phyloP scores from a whole-genome alignment of 495 filamentous ascomycete species.

The Rhypophila decipiens region DNA sequence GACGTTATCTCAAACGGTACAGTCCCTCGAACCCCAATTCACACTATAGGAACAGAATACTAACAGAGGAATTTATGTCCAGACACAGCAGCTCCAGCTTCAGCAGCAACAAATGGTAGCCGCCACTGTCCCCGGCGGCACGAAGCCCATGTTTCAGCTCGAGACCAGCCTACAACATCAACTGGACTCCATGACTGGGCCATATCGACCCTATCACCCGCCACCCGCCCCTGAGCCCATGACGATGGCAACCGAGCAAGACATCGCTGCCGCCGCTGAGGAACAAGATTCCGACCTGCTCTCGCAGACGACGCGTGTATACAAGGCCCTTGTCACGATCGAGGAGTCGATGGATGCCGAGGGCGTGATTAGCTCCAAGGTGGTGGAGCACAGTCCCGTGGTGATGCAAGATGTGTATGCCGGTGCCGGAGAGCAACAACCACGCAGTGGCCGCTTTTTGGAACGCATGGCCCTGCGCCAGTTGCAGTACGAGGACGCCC shows the following conservation, averaged over 20 bases:
- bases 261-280: constrained; percentile 26
- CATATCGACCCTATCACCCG: constrained; percentile 69
- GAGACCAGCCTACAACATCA: constrained; percentile 38
- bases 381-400: constrained; percentile 45
- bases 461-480: constrained; percentile 47
- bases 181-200: constrained; percentile 42
- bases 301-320: constrained; percentile 50
- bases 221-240: constrained; percentile 67
- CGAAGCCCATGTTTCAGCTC: constrained; percentile 37
- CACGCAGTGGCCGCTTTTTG: constrained; percentile 41
- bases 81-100: constrained; percentile 13
- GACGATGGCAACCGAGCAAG: constrained; percentile 33
- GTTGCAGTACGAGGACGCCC: constrained; percentile 40
- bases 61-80: constrained; percentile 7
- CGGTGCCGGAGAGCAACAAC: too few relatives aligned
- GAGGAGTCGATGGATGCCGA: constrained; percentile 66
- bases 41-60: constrained; percentile 22
- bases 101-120: constrained; percentile 22
- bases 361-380: constrained; percentile 59
- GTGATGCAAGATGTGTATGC: constrained; percentile 36
- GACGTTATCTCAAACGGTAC: constrained; percentile 66
- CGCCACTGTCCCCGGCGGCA: constrained; percentile 24
- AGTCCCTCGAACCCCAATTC: constrained; percentile 60
- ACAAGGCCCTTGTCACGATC: constrained; percentile 76
- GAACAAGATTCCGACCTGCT: constrained; percentile 26